phyloP scores from a whole-genome alignment of 345 rosid species.

The Citrus mangshanensis region DNA sequence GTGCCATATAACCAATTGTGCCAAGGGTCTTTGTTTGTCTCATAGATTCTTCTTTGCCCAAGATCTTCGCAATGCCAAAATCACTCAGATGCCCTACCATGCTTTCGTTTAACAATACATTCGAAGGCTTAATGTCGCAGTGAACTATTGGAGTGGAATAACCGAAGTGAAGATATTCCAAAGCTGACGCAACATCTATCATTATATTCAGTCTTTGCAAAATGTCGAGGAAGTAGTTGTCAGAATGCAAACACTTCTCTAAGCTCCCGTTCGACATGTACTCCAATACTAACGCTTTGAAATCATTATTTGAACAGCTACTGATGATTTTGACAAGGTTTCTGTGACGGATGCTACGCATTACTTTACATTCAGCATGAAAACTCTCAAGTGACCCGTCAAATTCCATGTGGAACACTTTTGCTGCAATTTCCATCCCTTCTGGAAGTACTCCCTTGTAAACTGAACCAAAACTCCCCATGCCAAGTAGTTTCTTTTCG shows the following conservation, averaged over 20 bases:
- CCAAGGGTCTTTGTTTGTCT: neutral
- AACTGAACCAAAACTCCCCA: neutral
- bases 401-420: neutral
- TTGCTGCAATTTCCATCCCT: neutral
- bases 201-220: neutral
- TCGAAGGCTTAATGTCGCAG: neutral
- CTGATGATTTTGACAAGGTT: neutral
- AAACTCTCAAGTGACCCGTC: neutral
- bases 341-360: neutral
- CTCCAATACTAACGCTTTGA: neutral
- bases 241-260: neutral
- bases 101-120: neutral
- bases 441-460: neutral
- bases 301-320: neutral
- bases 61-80: neutral
- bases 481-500: neutral
- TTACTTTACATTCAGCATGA: neutral
- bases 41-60: neutral
- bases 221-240: neutral
- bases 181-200: neutral
- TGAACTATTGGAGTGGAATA: neutral
- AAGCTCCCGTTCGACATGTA: neutral
- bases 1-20: neutral
- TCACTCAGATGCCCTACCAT: neutral
- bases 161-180: neutral